A percentile compares a stretch with the other conserved stretches of the same genome.
Evolutionary conservation across 257 asterid genomes (phyloP).

Genomic region (Galeopsis tetrahit): DNA sequence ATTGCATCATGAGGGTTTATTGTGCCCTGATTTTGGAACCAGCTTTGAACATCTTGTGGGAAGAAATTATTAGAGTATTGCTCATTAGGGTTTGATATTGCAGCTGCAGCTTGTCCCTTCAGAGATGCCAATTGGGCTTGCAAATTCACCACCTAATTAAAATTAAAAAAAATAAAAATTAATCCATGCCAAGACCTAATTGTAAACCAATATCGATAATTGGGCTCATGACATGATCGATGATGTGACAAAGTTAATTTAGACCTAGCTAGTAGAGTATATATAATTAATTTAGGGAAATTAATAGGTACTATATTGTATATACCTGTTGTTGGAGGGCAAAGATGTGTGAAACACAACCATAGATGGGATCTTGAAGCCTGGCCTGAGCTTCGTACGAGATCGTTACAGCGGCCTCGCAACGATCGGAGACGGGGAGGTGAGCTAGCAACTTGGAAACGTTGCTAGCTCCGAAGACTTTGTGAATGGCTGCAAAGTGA

Average conservation of each 20-base stretch:
- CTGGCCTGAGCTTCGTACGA: constrained; percentile 79
- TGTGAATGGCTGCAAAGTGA: constrained; percentile 63
- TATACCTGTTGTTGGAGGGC: constrained; percentile 63
- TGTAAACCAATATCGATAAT: too few species aligned
- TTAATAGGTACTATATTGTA: too few species aligned
- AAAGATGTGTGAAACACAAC: constrained; percentile 74
- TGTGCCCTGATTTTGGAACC: constrained; percentile 50
- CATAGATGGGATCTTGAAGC: constrained; percentile 80
- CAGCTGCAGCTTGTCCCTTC: constrained; percentile 50
- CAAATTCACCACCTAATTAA: constrained; percentile 54
- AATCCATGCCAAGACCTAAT: background rate
- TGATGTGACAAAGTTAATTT: too few species aligned
- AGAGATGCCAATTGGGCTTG: constrained; percentile 59
- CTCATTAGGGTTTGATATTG: constrained; percentile 56
- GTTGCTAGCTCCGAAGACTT: constrained; percentile 66
- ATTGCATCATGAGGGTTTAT: too few species aligned
- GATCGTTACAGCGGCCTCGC: constrained; percentile 72
- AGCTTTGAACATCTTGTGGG: constrained; percentile 60
- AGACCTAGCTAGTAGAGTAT: too few species aligned
- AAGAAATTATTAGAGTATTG: constrained; percentile 21
- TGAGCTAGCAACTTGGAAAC: constrained; percentile 62
- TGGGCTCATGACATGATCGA: too few species aligned
- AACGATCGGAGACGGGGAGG: constrained; percentile 56
- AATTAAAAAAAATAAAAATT: background rate
- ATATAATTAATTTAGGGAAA: too few species aligned